Percentiles rank a stretch among this genome's conserved stretches.
Evolutionary conservation across 140 eudicot genomes (phyloP).

Genomic region (Flaveria floridana): DNA sequence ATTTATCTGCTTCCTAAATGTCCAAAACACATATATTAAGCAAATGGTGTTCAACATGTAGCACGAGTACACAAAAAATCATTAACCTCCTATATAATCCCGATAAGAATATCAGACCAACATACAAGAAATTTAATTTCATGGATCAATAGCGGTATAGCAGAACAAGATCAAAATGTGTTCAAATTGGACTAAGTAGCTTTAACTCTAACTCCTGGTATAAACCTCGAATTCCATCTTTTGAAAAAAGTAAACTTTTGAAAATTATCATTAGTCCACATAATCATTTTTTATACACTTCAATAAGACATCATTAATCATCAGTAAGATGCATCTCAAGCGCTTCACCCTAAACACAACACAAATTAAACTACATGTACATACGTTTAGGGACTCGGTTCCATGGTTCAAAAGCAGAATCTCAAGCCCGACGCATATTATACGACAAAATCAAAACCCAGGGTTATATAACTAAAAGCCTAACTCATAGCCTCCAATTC

Average conservation of each 20-base stretch:
- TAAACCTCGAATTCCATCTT: background rate
- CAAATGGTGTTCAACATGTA: background rate
- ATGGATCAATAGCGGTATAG: background rate
- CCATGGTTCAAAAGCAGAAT: background rate
- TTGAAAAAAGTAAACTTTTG: no score
- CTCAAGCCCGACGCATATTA: background rate
- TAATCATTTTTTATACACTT: no score
- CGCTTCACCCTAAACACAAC: background rate
- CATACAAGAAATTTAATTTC: background rate
- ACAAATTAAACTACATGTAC: background rate
- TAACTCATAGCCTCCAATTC: constrained; percentile 2
- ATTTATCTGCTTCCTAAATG: constrained; percentile 26
- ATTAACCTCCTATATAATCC: no score
- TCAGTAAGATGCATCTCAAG: no score
- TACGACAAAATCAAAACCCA: background rate
- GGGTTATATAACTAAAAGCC: background rate
- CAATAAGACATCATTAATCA: no score
- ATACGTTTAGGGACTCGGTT: background rate
- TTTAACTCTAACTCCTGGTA: background rate
- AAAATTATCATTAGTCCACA: no score
- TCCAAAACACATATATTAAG: constrained; percentile 19
- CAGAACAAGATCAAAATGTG: background rate
- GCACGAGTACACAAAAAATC: background rate
- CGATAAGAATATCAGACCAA: background rate
- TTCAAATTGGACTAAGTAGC: constrained; percentile 10